A percentile compares a stretch with the other conserved stretches of the same genome.
phyloP scores from a whole-genome alignment of 2,329 filamentous ascomycete species.

The Fusarium liriodendri region DNA sequence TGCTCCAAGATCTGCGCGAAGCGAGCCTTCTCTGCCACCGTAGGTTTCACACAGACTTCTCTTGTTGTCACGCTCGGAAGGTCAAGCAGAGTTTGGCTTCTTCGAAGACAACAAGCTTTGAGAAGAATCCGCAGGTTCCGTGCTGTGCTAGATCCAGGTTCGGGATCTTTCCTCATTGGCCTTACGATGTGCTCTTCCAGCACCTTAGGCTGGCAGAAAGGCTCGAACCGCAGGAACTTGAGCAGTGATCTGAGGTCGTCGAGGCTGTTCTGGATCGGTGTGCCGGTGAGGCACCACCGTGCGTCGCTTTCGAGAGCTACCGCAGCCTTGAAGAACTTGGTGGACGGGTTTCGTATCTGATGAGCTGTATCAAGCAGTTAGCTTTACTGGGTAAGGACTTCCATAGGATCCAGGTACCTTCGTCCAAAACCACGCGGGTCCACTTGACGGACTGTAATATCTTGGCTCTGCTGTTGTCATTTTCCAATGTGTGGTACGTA shows the following conservation, averaged over 20 bases:
- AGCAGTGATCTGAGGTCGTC: slow-evolving; percentile 54
- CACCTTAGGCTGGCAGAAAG: neutral
- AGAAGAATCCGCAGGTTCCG: neutral
- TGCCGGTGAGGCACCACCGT: slow-evolving; percentile 65
- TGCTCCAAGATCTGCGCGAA: neutral
- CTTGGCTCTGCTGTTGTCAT: slow-evolving; percentile 45
- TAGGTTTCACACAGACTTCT: accelerated
- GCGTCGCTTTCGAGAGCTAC: slow-evolving; percentile 53
- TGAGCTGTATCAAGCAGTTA: slow-evolving; percentile 52
- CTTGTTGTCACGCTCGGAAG: accelerated
- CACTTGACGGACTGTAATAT: slow-evolving; percentile 51
- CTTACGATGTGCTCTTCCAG: slow-evolving; percentile 7
- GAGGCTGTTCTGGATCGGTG: slow-evolving; percentile 65
- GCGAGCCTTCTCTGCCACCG: accelerated
- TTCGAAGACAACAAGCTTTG: neutral
- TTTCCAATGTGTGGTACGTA: slow-evolving; percentile 58
- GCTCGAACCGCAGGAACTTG: slow-evolving; percentile 19
- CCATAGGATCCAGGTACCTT: slow-evolving; percentile 48
- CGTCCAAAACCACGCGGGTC: slow-evolving; percentile 57
- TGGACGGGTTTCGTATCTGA: slow-evolving; percentile 56
- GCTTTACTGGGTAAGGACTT: too few species aligned
- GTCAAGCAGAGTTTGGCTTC: accelerated
- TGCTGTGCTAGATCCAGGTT: accelerated
- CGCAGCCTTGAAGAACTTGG: slow-evolving; percentile 56
- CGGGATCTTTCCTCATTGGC: accelerated